These are phyloP conservation scores for Trametes sanguinea DNA, from an alignment of 768 basidiomycete genomes.

Conservation along the genomic window DNA sequence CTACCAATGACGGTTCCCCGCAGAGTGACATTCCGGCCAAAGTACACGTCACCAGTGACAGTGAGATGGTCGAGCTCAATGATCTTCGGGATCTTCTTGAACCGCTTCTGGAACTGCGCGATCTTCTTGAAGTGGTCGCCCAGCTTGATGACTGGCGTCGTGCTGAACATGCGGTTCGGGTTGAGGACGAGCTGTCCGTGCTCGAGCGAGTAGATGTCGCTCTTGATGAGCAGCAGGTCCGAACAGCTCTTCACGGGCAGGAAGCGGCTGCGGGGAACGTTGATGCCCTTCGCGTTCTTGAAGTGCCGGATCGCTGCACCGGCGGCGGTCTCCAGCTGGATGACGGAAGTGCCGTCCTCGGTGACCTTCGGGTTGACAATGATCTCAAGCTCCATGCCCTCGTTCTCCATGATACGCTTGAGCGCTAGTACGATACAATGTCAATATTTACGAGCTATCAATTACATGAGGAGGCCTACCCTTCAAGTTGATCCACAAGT, in stretches of 20 bases:
- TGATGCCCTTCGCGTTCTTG: slow-evolving; percentile 88
- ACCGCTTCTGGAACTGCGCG: slow-evolving; percentile 88
- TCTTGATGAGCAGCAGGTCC: slow-evolving; percentile 86
- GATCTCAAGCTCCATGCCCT: slow-evolving; percentile 90
- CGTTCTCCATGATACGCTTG: slow-evolving; percentile 86
- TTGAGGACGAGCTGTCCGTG: slow-evolving; percentile 90
- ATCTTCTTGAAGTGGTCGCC: slow-evolving; percentile 98
- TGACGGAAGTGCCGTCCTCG: slow-evolving; percentile 83
- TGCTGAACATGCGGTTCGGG: slow-evolving; percentile 77
- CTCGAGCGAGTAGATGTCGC: slow-evolving; percentile 86
- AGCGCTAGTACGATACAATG: slow-evolving; percentile 52
- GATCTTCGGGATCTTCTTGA: slow-evolving; percentile 92
- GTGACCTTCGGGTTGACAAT: slow-evolving; percentile 90
- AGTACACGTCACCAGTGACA: slow-evolving; percentile 88
- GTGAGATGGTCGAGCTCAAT: slow-evolving; percentile 93
- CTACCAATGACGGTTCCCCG: slow-evolving; percentile 79
- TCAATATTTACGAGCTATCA: neutral
- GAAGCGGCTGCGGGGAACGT: slow-evolving; percentile 93
- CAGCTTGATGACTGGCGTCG: slow-evolving; percentile 94
- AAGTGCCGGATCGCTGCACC: slow-evolving; percentile 96
- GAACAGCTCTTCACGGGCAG: slow-evolving; percentile 90
- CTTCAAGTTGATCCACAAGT: slow-evolving; percentile 77
- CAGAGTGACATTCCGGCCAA: slow-evolving; percentile 83
- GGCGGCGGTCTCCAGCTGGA: slow-evolving; percentile 60
- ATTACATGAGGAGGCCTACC: slow-evolving; percentile 40